A percentile compares a stretch with the other conserved stretches of the same genome.
Conservation (phyloP, 2,329 filamentous ascomycete genomes). For the Aureobasidium sp. region DNA sequence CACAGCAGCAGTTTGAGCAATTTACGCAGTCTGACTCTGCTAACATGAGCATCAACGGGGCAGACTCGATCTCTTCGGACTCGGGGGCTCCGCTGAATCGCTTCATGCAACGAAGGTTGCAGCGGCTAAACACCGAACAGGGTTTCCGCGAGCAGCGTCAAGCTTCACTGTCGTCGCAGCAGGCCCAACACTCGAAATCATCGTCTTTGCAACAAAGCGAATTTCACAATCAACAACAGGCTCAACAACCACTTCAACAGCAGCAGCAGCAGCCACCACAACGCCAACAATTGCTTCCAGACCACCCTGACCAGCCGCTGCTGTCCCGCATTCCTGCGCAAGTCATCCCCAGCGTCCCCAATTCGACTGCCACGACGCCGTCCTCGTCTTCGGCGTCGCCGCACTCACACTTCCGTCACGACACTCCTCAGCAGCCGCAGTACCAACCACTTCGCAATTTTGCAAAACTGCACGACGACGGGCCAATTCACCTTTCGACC, state of each 20-base stretch:
- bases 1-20: neutral
- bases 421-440: conserved; percentile 12
- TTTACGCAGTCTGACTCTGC: neutral
- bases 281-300: neutral
- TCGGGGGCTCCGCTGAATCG: conserved; percentile 29
- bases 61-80: conserved; percentile 25
- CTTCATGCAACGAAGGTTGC: conserved; percentile 32
- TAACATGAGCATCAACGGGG: conserved; percentile 12
- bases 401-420: conserved; percentile 10
- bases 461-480: conserved; percentile 11
- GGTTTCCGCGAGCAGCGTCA: conserved; percentile 32
- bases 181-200: conserved; percentile 10
- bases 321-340: neutral
- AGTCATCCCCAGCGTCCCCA: conserved; percentile 13
- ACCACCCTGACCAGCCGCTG: conserved; percentile 1
- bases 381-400: conserved; percentile 12
- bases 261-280: neutral
- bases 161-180: conserved; percentile 8
- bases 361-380: conserved; percentile 14
- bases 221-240: conserved; percentile 20
- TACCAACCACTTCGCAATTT: conserved; percentile 7
- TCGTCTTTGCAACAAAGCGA: conserved; percentile 20
- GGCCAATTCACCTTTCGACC: neutral
- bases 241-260: neutral
- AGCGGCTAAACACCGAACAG: conserved; percentile 34